Base-by-base conservation (phyloP, 352 stramenopile genomes). In the Phytopythium aichiense region DNA sequence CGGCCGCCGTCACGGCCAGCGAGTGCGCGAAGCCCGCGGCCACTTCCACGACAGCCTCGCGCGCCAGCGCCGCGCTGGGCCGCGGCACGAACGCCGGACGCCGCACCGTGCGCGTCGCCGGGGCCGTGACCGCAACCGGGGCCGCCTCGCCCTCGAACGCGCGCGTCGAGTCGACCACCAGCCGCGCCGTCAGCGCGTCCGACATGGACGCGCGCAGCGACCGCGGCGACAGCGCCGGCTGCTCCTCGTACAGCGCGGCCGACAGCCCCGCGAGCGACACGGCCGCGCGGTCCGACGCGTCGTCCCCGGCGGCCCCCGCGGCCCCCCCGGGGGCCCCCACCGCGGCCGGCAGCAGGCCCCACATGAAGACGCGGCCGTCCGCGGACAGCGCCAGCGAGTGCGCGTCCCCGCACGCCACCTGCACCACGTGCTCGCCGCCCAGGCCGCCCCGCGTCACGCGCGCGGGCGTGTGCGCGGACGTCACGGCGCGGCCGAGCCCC, bases 11-110 rank as follows among this genome's bases (percentile, higher is more conserved):
- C 13, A 78, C 76, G 4, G 79, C 82, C 51, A 94, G 54, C 18
- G 81, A 92, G 60, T 94, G 84, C 0, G 82, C 84, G 54, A 91
- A 91, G n/a, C 84, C 84, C 0, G 84, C 84, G 0, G 81, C 72
- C 49, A 87, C 74, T 30, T 71, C 73, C 38, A 59, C 62, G 51
- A 92, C 81, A 50, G 73, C 69, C 9, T 82, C 76, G 42, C 75
- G 69, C 7, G 74, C 56, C 9, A 91, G 70, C 55, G 71, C 79
- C 22, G 61, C 52, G 28, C 79, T 63, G 6, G 71, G 64, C 22
- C 76, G 71, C 43, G 84, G 84, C 0, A 78, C 66, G 40, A 81
- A 78, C 37, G 72, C 84, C 28, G 79, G 72, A 33, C 74, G 69
- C 4, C 84, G 76, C 25, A 91, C 66, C 1, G 82, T 91, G 62